These are phyloP conservation scores for Fusarium sp. DNA, from an alignment of 2,329 filamentous ascomycete genomes.

Conservation along the genomic window DNA sequence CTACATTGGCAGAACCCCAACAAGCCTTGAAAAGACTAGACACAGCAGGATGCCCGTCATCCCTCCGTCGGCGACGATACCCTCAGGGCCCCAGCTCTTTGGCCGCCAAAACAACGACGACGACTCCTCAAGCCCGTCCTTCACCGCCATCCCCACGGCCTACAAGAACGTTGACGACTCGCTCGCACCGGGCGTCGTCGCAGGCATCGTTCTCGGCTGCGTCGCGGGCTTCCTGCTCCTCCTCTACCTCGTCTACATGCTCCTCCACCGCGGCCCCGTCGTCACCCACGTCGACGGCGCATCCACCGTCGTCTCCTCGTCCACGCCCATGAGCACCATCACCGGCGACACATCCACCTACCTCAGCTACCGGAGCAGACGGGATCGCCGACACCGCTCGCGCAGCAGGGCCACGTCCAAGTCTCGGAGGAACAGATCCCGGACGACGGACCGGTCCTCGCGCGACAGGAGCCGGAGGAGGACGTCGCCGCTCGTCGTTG, in stretches of 20 bases:
- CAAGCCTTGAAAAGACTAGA: background rate
- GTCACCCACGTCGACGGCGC: constrained; percentile 40
- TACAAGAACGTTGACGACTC: constrained; percentile 53
- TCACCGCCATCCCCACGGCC: constrained; percentile 50
- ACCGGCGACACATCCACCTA: constrained; percentile 40
- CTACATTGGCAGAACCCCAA: background rate
- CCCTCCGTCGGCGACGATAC: constrained; percentile 28
- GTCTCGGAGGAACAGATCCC: constrained; percentile 41
- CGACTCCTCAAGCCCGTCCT: constrained; percentile 35
- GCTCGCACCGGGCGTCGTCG: constrained; percentile 57
- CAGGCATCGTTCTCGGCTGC: constrained; percentile 58
- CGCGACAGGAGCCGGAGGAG: constrained; percentile 34
- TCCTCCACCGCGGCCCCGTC: constrained; percentile 57
- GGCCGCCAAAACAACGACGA: constrained; percentile 37
- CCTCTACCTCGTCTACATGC: constrained; percentile 62
- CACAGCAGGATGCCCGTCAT: constrained; percentile 29
- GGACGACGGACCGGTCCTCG: constrained; percentile 32
- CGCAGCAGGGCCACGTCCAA: constrained; percentile 31
- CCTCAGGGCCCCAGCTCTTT: constrained; percentile 27
- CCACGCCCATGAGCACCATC: constrained; percentile 37
- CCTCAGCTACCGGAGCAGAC: constrained; percentile 38
- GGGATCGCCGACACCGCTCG: constrained; percentile 29
- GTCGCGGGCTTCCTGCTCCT: constrained; percentile 64
- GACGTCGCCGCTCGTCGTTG: constrained; percentile 43
- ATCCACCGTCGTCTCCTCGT: constrained; percentile 22